Evolutionary conservation across 2,329 filamentous ascomycete genomes (phyloP).

Genomic region (Fusarium setosum): DNA sequence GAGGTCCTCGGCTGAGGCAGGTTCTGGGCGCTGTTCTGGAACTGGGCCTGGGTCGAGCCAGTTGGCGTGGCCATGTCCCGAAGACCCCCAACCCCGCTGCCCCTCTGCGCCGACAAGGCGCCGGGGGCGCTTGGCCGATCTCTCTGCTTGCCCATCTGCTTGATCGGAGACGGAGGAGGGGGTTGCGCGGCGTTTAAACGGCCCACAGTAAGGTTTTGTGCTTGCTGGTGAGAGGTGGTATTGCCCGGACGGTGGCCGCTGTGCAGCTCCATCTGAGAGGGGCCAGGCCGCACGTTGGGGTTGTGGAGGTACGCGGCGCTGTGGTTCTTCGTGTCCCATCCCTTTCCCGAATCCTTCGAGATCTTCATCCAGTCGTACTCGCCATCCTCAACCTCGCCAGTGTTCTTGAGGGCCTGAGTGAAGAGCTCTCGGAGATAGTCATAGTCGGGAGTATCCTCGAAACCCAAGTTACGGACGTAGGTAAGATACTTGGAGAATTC

Average conservation of each 20-base stretch:
- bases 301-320: slow-evolving; percentile 73
- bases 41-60: slow-evolving; percentile 93
- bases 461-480: slow-evolving; percentile 97
- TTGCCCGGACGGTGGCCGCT: slow-evolving; percentile 75
- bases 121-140: slow-evolving; percentile 82
- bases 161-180: slow-evolving; percentile 87
- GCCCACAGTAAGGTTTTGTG: slow-evolving; percentile 77
- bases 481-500: slow-evolving; percentile 98
- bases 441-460: slow-evolving; percentile 98
- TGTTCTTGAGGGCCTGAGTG: slow-evolving; percentile 94
- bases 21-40: slow-evolving; percentile 95
- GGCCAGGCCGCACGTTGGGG: slow-evolving; percentile 80
- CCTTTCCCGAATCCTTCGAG: slow-evolving; percentile 84
- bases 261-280: slow-evolving; percentile 87
- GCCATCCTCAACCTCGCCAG: slow-evolving; percentile 94
- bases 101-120: slow-evolving; percentile 79
- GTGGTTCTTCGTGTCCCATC: slow-evolving; percentile 85
- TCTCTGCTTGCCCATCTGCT: slow-evolving; percentile 80
- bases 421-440: slow-evolving; percentile 97
- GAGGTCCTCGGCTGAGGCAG: slow-evolving; percentile 75
- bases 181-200: slow-evolving; percentile 96
- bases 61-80: slow-evolving; percentile 85
- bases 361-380: slow-evolving; percentile 99
- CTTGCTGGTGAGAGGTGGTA: slow-evolving; percentile 71
- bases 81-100: slow-evolving; percentile 78